Evolutionary conservation across 495 filamentous ascomycete species (phyloP), one percentile per base, ranked within the genome.

Genomic region (Cercophora newfieldiana): DNA sequence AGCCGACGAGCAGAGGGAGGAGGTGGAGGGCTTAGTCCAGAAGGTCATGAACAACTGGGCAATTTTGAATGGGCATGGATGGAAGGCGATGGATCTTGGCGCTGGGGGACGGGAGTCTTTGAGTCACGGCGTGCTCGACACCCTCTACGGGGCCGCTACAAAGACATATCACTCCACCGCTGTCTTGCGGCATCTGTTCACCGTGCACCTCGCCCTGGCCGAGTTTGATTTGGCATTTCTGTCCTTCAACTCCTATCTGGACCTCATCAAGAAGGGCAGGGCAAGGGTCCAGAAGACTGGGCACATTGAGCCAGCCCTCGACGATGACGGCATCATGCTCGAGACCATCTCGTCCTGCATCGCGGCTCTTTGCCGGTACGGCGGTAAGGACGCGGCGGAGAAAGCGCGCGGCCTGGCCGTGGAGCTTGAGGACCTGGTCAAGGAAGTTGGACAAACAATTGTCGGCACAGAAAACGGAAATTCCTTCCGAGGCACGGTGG

Each of bases 91-190:
- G 61, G 92, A 95, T 68, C 81, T 96, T 26, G 91, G 90, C 16
- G 86, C 88, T 73, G 92, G 90, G 4, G 93, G 92, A 10, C 89
- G 91, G 72, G 86, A 87, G 70, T 82, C 81, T 26, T 80, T 93
- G 21, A 86, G 90, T 66, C 85, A 86, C 60, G 86, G 86, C 61
- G 89, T 93, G 33, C 83, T 96, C 25, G 91, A 96, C 77, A 90
- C 92, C 28, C 80, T 97, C 10, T 97, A 97, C 70, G 87, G 90
- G 21, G 93, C 93, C 28, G 90, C 95, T 10, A 90, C 90, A 1
- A 96, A 94, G 76, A 96, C 93, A 0, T 99, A 93, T 69, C 95
- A 98, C 72, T 98, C 96, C 1, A 94, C 93, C 5, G 77, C 89
- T 24, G 88, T 98, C 59, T 79, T 99, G 29, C 83, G 94, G 61